Conservation (phyloP, 257 asterid genomes). For the Anisodus acutangulus region DNA sequence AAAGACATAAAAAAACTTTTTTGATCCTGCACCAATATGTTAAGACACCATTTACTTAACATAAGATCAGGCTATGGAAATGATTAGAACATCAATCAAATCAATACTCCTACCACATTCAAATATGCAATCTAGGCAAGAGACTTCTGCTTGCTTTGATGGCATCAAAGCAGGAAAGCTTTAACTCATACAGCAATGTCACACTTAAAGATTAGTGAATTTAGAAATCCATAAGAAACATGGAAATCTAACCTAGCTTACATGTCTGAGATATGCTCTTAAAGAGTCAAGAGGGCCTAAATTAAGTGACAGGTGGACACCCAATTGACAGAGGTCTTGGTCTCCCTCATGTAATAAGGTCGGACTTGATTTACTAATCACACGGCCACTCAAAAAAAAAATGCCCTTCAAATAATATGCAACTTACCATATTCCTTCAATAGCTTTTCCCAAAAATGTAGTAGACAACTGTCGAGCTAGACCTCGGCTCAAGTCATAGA, state of each 20-base stretch:
- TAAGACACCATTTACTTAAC: not conserved
- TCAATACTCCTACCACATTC: not conserved
- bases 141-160: not conserved
- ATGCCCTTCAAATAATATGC: not conserved
- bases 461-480: constrained; percentile 86
- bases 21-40: not conserved
- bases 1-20: not conserved
- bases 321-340: not conserved
- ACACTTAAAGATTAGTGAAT: not conserved
- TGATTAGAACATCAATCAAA: not conserved
- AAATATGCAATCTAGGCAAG: constrained; percentile 10
- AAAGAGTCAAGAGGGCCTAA: not conserved
- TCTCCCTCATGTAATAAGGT: not conserved
- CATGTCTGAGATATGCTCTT: not conserved
- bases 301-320: not conserved
- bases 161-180: not conserved
- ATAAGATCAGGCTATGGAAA: not conserved
- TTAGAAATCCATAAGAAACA: too few relatives aligned
- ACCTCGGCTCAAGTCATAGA: constrained; percentile 94
- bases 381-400: not conserved
- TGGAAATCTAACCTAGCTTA: not conserved
- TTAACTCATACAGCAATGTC: not conserved
- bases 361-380: not conserved
- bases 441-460: constrained; percentile 80
- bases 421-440: constrained; percentile 92